Evolutionary conservation across 495 filamentous ascomycete species (phyloP).

Genomic region (Endocarpon pusillum): DNA sequence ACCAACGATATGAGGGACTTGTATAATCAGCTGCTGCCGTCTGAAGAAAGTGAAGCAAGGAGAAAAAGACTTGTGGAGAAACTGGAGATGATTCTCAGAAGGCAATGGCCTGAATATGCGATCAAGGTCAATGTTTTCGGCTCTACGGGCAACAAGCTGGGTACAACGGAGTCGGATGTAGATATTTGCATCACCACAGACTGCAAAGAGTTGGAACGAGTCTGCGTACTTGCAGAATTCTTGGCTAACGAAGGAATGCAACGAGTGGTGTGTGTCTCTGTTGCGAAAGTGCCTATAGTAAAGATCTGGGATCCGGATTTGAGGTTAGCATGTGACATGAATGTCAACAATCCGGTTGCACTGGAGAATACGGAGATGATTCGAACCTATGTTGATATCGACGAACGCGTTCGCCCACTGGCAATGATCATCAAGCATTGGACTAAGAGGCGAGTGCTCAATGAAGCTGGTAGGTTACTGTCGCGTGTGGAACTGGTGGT

Average conservation of each 20-base stretch:
- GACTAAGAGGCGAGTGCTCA: slow-evolving; percentile 81
- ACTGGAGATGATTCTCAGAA: slow-evolving; percentile 68
- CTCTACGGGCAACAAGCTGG: slow-evolving; percentile 87
- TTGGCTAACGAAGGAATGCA: slow-evolving; percentile 93
- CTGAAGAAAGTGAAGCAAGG: slow-evolving; percentile 56
- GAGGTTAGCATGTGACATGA: slow-evolving; percentile 87
- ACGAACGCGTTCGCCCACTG: slow-evolving; percentile 73
- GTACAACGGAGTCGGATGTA: slow-evolving; percentile 93
- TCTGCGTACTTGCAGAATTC: slow-evolving; percentile 73
- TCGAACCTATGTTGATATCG: slow-evolving; percentile 88
- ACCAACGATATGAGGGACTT: slow-evolving; percentile 66
- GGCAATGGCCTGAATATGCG: slow-evolving; percentile 78
- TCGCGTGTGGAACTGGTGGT: background rate
- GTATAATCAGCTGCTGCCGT: slow-evolving; percentile 74
- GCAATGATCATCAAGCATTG: slow-evolving; percentile 96
- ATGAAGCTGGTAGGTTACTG: slow-evolving; percentile 68
- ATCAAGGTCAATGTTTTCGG: slow-evolving; percentile 91
- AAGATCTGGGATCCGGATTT: slow-evolving; percentile 98
- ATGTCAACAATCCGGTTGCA: slow-evolving; percentile 90
- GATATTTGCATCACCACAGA: slow-evolving; percentile 94
- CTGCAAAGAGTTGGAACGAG: slow-evolving; percentile 66
- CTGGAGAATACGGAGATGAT: slow-evolving; percentile 97
- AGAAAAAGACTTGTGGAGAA: slow-evolving; percentile 63
- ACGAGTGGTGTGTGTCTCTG: slow-evolving; percentile 79
- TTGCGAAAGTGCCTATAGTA: slow-evolving; percentile 93